phyloP scores from a whole-genome alignment of 345 rosid species.

The Triadica sebifera region DNA sequence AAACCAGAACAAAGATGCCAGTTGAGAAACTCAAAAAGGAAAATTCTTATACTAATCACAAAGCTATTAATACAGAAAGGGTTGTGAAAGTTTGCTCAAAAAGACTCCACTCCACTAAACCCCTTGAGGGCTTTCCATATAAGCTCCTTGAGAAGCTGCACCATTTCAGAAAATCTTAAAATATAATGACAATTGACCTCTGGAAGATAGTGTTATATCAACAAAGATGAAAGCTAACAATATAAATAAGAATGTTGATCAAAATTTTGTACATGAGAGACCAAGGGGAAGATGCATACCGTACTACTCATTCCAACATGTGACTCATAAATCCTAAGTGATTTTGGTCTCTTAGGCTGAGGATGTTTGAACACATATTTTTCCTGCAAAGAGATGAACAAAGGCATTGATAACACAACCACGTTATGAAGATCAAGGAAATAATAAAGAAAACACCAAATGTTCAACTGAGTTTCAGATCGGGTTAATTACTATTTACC shows the following conservation, averaged over 20 bases:
- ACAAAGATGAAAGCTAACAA: background rate
- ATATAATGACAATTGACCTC: no score
- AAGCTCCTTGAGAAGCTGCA: no score
- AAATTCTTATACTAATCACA: no score
- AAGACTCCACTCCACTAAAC: no score
- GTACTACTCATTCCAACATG: slow-evolving; percentile 99
- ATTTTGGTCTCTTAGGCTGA: slow-evolving; percentile 79
- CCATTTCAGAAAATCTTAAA: no score
- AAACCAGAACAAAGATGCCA: no score
- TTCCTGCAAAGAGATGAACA: slow-evolving; percentile 49
- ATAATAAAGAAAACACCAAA: background rate
- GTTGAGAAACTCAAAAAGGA: no score
- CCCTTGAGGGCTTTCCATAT: no score
- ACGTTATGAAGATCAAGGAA: background rate
- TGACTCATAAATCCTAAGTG: slow-evolving; percentile 88
- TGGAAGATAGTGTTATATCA: background rate
- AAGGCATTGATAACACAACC: slow-evolving; percentile 11
- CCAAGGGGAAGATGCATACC: slow-evolving; percentile 43
- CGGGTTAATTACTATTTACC: no score
- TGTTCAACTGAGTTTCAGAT: background rate
- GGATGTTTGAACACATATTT: slow-evolving; percentile 78
- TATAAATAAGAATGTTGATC: background rate
- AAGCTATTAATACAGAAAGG: no score
- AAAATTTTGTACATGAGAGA: slow-evolving; percentile 13
- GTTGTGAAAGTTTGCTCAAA: no score